Evolutionary conservation across 495 filamentous ascomycete genomes (phyloP).

Genomic region (Neurospora sp.): DNA sequence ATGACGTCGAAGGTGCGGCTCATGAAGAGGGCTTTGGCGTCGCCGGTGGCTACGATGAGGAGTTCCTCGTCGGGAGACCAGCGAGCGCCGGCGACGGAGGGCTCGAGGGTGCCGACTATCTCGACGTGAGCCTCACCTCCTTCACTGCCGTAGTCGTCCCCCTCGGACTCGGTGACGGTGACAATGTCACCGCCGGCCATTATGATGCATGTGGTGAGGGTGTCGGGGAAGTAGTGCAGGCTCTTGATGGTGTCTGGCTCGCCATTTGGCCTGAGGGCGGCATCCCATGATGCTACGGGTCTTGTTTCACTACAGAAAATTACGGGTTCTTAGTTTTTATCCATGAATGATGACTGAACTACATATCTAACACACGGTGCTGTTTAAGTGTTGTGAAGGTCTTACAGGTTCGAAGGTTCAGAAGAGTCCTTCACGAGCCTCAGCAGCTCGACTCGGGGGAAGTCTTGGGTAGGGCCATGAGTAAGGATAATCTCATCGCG

Average conservation of each 20-base stretch:
- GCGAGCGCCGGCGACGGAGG: constrained; percentile 75
- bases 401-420: constrained; percentile 36
- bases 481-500: constrained; percentile 63
- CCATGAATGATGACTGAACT: not conserved
- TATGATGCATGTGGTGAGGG: constrained; percentile 63
- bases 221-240: constrained; percentile 79
- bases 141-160: no score
- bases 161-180: constrained; percentile 46
- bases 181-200: constrained; percentile 88
- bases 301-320: constrained; percentile 18
- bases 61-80: constrained; percentile 97
- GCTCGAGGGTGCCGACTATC: constrained; percentile 87
- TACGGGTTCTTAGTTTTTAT: not conserved
- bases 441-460: constrained; percentile 56
- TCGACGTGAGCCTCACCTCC: constrained; percentile 53
- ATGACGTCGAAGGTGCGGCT: constrained; percentile 81
- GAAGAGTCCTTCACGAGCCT: constrained; percentile 35
- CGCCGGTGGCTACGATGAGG: constrained; percentile 68
- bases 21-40: constrained; percentile 81
- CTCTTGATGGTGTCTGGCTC: constrained; percentile 58
- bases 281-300: constrained; percentile 77
- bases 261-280: constrained; percentile 54
- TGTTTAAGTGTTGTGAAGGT: constrained; percentile 5
- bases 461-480: constrained; percentile 56
- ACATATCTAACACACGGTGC: not conserved